Evolutionary conservation across 2,329 filamentous ascomycete genomes (phyloP).

Genomic region (Xylaria sp.): DNA sequence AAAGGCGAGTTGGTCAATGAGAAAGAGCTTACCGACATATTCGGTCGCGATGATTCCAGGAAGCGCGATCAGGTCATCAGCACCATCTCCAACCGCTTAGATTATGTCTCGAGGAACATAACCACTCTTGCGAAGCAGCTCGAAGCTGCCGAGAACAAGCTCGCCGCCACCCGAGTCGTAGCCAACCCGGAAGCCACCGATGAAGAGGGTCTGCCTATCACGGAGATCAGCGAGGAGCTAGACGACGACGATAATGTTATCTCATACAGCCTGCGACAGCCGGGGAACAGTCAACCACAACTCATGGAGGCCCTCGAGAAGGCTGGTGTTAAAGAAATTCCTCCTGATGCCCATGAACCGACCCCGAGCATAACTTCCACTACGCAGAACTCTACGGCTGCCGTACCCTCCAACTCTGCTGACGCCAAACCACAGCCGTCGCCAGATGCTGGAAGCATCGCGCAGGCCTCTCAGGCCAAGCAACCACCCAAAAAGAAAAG

Average conservation of each 20-base stretch:
- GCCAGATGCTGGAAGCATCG: conserved; percentile 10
- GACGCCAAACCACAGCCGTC: conserved; percentile 1
- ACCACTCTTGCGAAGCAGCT: conserved; percentile 69
- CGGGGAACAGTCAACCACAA: conserved; percentile 73
- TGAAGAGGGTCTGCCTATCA: conserved; percentile 79
- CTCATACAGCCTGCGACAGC: conserved; percentile 72
- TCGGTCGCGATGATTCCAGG: conserved; percentile 58
- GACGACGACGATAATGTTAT: conserved; percentile 91
- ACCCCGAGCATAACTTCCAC: conserved; percentile 31
- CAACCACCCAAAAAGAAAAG: conserved; percentile 57
- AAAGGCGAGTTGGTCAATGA: conserved; percentile 72
- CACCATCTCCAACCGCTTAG: conserved; percentile 78
- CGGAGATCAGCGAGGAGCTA: conserved; percentile 90
- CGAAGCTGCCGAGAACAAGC: conserved; percentile 72
- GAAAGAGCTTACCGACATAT: conserved; percentile 65
- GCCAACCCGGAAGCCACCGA: conserved; percentile 71
- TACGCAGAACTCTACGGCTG: conserved; percentile 36
- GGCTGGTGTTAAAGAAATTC: conserved; percentile 71
- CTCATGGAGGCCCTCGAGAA: conserved; percentile 79
- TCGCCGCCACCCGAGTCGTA: conserved; percentile 70
- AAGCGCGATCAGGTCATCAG: conserved; percentile 72
- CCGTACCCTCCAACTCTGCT: conserved; percentile 14
- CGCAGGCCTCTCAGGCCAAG: conserved; percentile 27
- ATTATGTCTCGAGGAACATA: conserved; percentile 89
- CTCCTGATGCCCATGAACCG: conserved; percentile 44